Evolutionary conservation across 176 grass and related monocot genomes (phyloP), one percentile per base, ranked within the genome.

Genomic region (Pharus latifolius): DNA sequence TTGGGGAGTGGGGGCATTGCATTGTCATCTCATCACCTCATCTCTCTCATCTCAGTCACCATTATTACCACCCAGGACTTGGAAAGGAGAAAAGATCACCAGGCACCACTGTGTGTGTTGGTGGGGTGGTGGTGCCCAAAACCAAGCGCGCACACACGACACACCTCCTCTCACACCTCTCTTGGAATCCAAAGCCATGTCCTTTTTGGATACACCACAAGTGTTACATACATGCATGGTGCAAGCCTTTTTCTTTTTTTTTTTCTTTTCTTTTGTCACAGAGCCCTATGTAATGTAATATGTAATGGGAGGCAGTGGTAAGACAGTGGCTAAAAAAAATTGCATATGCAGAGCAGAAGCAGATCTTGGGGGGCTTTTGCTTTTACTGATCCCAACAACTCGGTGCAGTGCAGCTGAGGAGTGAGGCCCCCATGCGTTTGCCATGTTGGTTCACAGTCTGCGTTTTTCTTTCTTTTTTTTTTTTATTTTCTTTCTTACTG

Each of bases 1-100:
- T 56, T 73, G 68, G 2, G 28, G 20, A 17, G 60, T 56, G 51
- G 79, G 61, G 61, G 42, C 79, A 50, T 0, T 17, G 51, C 69
- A 13, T 74, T 58, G 79, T 82, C 78, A 66, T 55, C 52, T 78
- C 75, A 57, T 60, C 42, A 14, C 15, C 22, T n/a, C 68, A 44
- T 29, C 51, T 25, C 26, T 31, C 76, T 30, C 56, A 29, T 22
- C 26, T 60, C 60, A 2, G 30, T 37, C 69, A 14, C 69, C 61
- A 73, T 65, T 81, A 74, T 74, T 65, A 38, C 49, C 20, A 57
- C 22, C 49, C 3, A 49, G 29, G 68, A 58, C 58, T 63, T 18
- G 50, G 38, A 5, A 49, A 20, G 23, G 24, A 23, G 60, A 2
- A 58, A 60, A 38, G 65, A 60, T 40, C 51, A 7, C 63, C 35